A percentile compares a stretch with the other conserved stretches of the same genome.
Evolutionary conservation across 176 grass and related monocot species (phyloP).

Genomic region (Otatea glauca): DNA sequence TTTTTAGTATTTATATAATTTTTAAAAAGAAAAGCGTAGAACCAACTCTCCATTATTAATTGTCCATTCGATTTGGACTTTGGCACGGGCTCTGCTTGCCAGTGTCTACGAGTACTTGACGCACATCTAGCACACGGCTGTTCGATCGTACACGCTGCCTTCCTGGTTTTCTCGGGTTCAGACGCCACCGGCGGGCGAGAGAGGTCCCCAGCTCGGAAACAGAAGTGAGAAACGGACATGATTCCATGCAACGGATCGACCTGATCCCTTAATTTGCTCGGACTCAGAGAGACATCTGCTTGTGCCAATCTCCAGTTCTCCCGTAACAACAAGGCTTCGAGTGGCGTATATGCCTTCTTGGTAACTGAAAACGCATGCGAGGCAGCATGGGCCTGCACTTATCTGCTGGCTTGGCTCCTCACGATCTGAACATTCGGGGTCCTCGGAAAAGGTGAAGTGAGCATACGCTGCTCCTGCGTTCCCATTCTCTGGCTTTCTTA

Average conservation of each 20-base stretch:
- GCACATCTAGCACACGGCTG: background rate
- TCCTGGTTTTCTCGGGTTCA: background rate
- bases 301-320: background rate
- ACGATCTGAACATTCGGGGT: background rate
- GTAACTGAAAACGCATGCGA: conserved; percentile 7
- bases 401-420: background rate
- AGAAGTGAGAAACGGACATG: conserved; percentile 43
- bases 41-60: too few relatives aligned
- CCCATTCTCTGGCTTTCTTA: background rate
- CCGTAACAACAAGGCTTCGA: conserved; percentile 19
- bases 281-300: background rate
- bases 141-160: background rate
- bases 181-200: background rate
- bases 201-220: background rate
- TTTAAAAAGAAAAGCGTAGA: too few relatives aligned
- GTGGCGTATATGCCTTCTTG: conserved; percentile 8
- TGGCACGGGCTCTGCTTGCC: too few relatives aligned
- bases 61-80: too few relatives aligned
- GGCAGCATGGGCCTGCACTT: conserved; percentile 1
- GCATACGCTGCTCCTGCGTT: background rate
- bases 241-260: background rate
- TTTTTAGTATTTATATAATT: too few relatives aligned
- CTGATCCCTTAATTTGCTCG: background rate
- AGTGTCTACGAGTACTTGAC: too few relatives aligned
- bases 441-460: background rate